Conservation (phyloP, 257 asterid genomes). For the Pogostemon cablin region DNA sequence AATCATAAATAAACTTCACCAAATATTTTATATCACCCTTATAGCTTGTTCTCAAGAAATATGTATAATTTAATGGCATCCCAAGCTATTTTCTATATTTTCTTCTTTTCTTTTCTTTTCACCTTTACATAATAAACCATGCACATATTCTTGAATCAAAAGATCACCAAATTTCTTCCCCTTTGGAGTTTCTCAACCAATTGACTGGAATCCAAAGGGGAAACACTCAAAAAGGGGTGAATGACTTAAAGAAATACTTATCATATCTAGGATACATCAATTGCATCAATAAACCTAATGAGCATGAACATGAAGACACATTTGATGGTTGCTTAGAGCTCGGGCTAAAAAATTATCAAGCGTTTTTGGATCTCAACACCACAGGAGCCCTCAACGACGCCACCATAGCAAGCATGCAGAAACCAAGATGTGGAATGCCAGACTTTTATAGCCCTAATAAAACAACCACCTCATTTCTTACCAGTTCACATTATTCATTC, state of each 20-base stretch:
- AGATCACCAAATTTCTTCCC: not conserved
- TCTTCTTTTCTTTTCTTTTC: not conserved
- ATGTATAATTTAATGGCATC: conserved; percentile 3
- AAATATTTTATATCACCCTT: not conserved
- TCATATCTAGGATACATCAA: conserved; percentile 23
- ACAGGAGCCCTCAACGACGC: not conserved
- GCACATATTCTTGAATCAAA: conserved; percentile 11
- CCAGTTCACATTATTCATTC: not conserved
- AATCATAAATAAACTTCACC: not conserved
- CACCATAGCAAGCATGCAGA: conserved; percentile 9
- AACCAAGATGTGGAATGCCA: conserved; percentile 30
- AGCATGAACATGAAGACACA: not conserved
- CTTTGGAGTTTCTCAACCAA: conserved; percentile 16
- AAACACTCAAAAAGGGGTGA: not conserved
- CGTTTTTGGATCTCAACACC: conserved; percentile 8
- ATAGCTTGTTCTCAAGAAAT: no score
- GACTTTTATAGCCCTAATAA: conserved; percentile 10
- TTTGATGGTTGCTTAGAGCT: not conserved
- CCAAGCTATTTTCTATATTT: not conserved
- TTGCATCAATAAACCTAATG: not conserved
- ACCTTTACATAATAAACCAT: not conserved
- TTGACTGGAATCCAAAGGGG: conserved; percentile 16
- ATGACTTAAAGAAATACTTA: conserved; percentile 26
- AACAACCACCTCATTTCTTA: not conserved
- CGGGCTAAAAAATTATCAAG: conserved; percentile 20